Percentiles rank a stretch among this genome's conserved stretches.
These are phyloP conservation scores for Coprinopsis strossmayeri DNA, from an alignment of 768 basidiomycete genomes.

Conservation along the genomic window DNA sequence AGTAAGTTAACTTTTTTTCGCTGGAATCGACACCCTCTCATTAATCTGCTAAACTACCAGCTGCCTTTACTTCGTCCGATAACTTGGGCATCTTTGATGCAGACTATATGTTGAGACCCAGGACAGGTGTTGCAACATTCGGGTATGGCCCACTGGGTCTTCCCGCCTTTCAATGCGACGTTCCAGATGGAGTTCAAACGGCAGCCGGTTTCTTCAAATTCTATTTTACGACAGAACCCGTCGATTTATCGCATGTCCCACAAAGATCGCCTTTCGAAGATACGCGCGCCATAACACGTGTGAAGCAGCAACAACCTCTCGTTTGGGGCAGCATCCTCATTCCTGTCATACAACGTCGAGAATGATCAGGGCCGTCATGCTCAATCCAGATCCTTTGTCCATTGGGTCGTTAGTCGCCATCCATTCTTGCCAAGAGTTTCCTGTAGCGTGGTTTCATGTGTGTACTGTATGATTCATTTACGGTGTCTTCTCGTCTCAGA, in stretches of 20 bases:
- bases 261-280: conserved; percentile 3
- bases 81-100: neutral
- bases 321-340: neutral
- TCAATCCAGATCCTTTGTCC: too few relatives aligned
- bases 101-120: neutral
- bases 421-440: too few relatives aligned
- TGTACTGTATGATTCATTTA: too few relatives aligned
- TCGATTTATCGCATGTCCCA: conserved; percentile 9
- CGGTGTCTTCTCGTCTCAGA: too few relatives aligned
- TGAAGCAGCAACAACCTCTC: neutral
- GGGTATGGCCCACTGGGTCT: conserved; percentile 34
- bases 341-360: conserved; percentile 5
- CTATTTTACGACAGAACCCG: conserved; percentile 23
- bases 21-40: too few relatives aligned
- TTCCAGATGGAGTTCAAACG: conserved; percentile 22
- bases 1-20: too few relatives aligned
- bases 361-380: neutral
- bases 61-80: too few relatives aligned
- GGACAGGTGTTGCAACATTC: conserved; percentile 19
- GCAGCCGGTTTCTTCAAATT: conserved; percentile 39
- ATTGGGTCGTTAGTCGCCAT: too few relatives aligned
- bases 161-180: conserved; percentile 22
- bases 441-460: too few relatives aligned
- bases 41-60: too few relatives aligned
- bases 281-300: neutral